Evolutionary conservation across 257 asterid genomes (phyloP), one percentile per base, ranked within the genome.

Genomic region (Solanum corneliomulleri): DNA sequence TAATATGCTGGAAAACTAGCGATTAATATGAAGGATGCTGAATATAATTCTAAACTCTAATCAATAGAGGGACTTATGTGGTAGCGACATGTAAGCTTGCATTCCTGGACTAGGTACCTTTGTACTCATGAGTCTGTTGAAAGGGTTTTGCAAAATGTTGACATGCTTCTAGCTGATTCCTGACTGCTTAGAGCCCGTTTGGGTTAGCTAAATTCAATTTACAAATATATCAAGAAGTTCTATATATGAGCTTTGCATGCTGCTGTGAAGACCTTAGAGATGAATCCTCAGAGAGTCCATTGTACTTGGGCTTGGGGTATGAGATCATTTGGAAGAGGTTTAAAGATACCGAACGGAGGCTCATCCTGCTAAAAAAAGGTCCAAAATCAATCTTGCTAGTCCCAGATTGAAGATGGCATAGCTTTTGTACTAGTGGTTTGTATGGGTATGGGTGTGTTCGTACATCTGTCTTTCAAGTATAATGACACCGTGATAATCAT

Each of bases 1-100:
- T 87, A 85, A 87, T 39, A 37, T 89, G 76, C 86, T 94, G 94
- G 90, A 85, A 45, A 87, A 89, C 81, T 92, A 89, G 88, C 85
- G 35, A 78, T 87, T 62, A 93, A 94, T 82, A 85, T 93, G 95
- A 96, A 90, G 91, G 95, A 93, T 88, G 91, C 89, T 85, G 92
- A 87, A 64, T 89, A 86, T 85, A 77, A 33, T 62, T 91, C 92
- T 70, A 86, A 89, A 66, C 85, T 89, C 62, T 77, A 80, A 39
- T 82, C 88, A 25, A 76, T 45, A 49, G 93, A 91, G 82, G 68
- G 91, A 87, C 44, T 68, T 78, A 49, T 16, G 47, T 87, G 87
- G 80, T 83, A 74, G 87, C 33, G 82, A 81, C 83, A 75, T 58
- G 86, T 82, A 70, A 49, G 21, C 56, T 23, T 75, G 2, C 0